Evolutionary conservation across 1,284 basidiomycete genomes (phyloP).

Genomic region (Hymenochaete sp.): DNA sequence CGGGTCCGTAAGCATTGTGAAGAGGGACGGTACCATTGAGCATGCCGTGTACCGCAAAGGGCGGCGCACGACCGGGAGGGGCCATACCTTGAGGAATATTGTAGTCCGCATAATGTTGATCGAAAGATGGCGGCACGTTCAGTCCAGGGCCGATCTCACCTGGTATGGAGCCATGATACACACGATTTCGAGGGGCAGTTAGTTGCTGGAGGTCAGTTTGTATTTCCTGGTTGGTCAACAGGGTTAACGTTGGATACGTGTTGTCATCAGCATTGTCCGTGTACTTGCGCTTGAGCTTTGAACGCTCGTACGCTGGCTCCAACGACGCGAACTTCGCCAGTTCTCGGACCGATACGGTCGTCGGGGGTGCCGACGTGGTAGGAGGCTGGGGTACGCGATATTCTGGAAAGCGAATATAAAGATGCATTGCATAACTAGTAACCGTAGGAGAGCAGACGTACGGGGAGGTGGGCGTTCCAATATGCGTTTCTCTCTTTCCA

Average conservation of each 20-base stretch:
- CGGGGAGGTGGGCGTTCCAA: constrained; percentile 67
- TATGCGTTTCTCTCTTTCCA: constrained; percentile 74
- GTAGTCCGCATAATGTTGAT: constrained; percentile 15
- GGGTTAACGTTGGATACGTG: constrained; percentile 15
- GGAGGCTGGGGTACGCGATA: constrained; percentile 29
- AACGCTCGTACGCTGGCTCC: constrained; percentile 14
- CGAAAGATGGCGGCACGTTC: constrained; percentile 10
- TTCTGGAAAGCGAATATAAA: constrained; percentile 20
- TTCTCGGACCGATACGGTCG: constrained; percentile 25
- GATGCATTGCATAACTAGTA: not conserved
- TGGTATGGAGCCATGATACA: constrained; percentile 8
- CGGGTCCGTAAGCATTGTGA: constrained; percentile 7
- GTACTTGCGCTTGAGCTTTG: constrained; percentile 15
- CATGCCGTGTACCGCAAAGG: constrained; percentile 5
- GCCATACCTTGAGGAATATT: constrained; percentile 7
- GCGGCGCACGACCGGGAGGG: constrained; percentile 8
- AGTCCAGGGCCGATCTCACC: constrained; percentile 13
- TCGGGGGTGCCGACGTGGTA: constrained; percentile 27
- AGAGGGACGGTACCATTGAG: constrained; percentile 8
- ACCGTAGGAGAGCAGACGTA: constrained; percentile 25
- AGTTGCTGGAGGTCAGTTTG: constrained; percentile 17
- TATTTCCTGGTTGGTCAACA: constrained; percentile 16
- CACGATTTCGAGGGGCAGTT: not conserved
- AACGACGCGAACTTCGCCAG: constrained; percentile 28
- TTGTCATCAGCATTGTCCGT: constrained; percentile 6